Evolutionary conservation across 179 eudicot species (phyloP).

Genomic region (Spinacia oleracea): DNA sequence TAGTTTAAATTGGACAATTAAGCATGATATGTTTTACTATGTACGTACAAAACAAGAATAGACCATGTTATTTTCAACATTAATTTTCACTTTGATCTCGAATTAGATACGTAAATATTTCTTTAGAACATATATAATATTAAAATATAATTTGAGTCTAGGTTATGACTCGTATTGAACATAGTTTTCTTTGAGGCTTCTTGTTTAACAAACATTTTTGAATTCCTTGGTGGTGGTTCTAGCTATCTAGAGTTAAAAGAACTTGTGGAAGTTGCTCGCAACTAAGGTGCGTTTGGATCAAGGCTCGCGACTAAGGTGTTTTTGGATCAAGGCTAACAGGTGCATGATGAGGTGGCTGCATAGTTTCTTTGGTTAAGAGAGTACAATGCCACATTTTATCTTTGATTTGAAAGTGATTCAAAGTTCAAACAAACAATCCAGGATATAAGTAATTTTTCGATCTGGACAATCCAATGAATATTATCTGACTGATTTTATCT

Average conservation of each 20-base stretch:
- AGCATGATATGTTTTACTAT: too few species aligned
- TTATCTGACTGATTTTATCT: background rate
- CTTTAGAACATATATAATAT: too few species aligned
- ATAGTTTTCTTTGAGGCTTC: too few species aligned
- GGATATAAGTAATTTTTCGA: background rate
- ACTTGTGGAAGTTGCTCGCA: constrained; percentile 70
- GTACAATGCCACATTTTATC: constrained; percentile 75
- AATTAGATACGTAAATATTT: too few species aligned
- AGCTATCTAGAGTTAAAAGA: constrained; percentile 97
- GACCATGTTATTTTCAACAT: too few species aligned
- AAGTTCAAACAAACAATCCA: constrained; percentile 6
- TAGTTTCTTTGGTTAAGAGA: constrained; percentile 87
- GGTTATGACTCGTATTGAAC: too few species aligned
- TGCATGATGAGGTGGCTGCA: constrained; percentile 99
- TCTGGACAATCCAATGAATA: background rate
- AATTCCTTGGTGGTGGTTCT: constrained; percentile 1
- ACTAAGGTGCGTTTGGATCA: too few species aligned
- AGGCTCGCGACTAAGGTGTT: constrained; percentile 76
- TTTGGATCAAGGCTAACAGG: constrained; percentile 96
- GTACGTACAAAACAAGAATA: too few species aligned
- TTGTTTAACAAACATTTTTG: background rate
- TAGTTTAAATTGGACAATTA: too few species aligned
- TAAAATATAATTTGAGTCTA: too few species aligned
- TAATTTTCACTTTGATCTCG: too few species aligned
- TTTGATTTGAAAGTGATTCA: constrained; percentile 90